phyloP scores from a whole-genome alignment of 2,329 filamentous ascomycete genomes.

The Ramichloridium luteum region DNA sequence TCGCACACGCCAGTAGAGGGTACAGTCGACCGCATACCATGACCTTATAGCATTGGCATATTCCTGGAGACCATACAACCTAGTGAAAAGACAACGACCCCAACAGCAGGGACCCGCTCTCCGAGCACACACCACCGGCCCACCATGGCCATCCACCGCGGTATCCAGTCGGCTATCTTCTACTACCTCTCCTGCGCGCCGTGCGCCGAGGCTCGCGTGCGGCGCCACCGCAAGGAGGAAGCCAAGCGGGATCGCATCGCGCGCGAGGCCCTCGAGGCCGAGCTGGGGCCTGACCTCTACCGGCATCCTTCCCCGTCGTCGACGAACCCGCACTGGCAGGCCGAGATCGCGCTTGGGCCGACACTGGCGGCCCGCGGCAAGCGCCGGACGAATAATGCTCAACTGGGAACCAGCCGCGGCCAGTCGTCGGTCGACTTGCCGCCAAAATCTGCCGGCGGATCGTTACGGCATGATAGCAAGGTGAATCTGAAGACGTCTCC shows the following conservation, averaged over 20 bases:
- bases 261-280: slow-evolving; percentile 51
- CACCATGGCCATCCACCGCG: slow-evolving; percentile 27
- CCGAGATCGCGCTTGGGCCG: slow-evolving; percentile 76
- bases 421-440: slow-evolving; percentile 16
- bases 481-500: slow-evolving; percentile 70
- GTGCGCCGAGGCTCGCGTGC: slow-evolving; percentile 59
- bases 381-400: slow-evolving; percentile 28
- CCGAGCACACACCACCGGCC: too few relatives aligned
- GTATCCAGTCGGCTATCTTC: slow-evolving; percentile 64
- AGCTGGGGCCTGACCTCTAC: slow-evolving; percentile 59
- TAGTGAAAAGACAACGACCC: too few relatives aligned
- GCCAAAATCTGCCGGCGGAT: slow-evolving; percentile 24
- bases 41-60: too few relatives aligned
- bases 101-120: too few relatives aligned
- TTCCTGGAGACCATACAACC: too few relatives aligned
- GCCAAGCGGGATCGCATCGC: slow-evolving; percentile 56
- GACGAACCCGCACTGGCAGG: slow-evolving; percentile 79
- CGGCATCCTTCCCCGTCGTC: slow-evolving; percentile 68
- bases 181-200: slow-evolving; percentile 67
- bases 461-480: slow-evolving; percentile 32
- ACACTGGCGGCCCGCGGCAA: slow-evolving; percentile 35
- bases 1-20: too few relatives aligned
- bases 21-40: too few relatives aligned
- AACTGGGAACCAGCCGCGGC: slow-evolving; percentile 21
- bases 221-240: slow-evolving; percentile 57